Conservation (phyloP, 2,329 filamentous ascomycete genomes). For the Xylariaceae sp. region DNA sequence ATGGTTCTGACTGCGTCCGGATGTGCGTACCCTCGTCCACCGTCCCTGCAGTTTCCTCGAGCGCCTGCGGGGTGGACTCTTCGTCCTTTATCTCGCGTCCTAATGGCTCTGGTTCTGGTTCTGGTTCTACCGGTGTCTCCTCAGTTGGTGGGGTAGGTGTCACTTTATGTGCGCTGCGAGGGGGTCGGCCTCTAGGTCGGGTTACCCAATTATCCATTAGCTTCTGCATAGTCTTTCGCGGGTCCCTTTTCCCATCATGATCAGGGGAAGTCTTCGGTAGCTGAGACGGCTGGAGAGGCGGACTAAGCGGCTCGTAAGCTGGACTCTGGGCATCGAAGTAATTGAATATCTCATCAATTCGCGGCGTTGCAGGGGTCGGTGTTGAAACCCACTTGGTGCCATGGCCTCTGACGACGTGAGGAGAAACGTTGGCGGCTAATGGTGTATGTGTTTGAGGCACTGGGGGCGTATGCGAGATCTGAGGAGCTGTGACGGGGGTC, state of each 20-base stretch:
- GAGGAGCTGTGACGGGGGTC: slow-evolving; percentile 26
- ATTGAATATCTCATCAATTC: slow-evolving; percentile 33
- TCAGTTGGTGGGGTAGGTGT: slow-evolving; percentile 46
- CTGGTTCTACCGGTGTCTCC: slow-evolving; percentile 50
- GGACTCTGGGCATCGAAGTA: slow-evolving; percentile 53
- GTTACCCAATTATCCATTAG: slow-evolving; percentile 25
- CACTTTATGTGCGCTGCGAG: slow-evolving; percentile 41
- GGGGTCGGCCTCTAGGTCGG: slow-evolving; percentile 38
- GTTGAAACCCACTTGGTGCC: slow-evolving; percentile 63
- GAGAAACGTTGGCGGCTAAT: slow-evolving; percentile 17
- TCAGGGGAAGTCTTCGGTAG: slow-evolving; percentile 40
- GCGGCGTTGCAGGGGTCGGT: slow-evolving; percentile 62
- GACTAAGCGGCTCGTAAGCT: slow-evolving; percentile 62
- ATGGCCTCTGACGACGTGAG: slow-evolving; percentile 40
- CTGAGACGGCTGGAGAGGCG: slow-evolving; percentile 46
- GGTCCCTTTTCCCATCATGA: slow-evolving; percentile 40
- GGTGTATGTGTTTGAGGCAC: slow-evolving; percentile 31
- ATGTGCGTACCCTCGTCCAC: slow-evolving; percentile 55
- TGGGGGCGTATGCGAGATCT: slow-evolving; percentile 21
- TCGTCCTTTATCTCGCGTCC: slow-evolving; percentile 61
- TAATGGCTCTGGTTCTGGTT: slow-evolving; percentile 45
- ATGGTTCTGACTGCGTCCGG: slow-evolving; percentile 41
- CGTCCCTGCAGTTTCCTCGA: slow-evolving; percentile 59
- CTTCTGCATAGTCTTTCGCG: slow-evolving; percentile 35
- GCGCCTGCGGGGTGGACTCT: slow-evolving; percentile 55